phyloP scores from a whole-genome alignment of 2,329 filamentous ascomycete species.

The Malbranchea cinnamomea region DNA sequence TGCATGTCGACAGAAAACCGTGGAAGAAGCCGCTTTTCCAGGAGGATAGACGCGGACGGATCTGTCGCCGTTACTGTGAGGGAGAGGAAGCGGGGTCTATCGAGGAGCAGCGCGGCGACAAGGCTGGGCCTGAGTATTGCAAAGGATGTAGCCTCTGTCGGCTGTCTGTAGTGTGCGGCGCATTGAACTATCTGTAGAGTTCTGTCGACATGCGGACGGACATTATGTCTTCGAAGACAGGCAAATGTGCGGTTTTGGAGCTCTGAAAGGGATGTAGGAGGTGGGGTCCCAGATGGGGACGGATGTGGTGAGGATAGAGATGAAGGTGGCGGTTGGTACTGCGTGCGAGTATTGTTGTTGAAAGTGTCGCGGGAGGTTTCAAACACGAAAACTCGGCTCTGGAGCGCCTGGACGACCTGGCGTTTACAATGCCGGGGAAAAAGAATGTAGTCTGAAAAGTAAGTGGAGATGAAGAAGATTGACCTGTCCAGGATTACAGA shows the following conservation, averaged over 20 bases:
- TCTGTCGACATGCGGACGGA: conserved; percentile 56
- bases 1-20: conserved; percentile 57
- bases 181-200: conserved; percentile 65
- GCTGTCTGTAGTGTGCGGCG: conserved; percentile 45
- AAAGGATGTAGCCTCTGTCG: conserved; percentile 20
- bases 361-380: conserved; percentile 56
- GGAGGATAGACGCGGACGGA: conserved; percentile 30
- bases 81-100: conserved; percentile 34
- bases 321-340: conserved; percentile 23
- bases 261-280: conserved; percentile 62
- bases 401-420: conserved; percentile 61
- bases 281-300: conserved; percentile 46
- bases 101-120: conserved; percentile 22
- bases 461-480: conserved; percentile 97
- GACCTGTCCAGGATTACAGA: conserved; percentile 46
- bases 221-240: conserved; percentile 61
- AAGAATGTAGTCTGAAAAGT: conserved; percentile 93
- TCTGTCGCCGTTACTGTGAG: conserved; percentile 31
- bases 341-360: conserved; percentile 34
- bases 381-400: conserved; percentile 71
- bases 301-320: conserved; percentile 14
- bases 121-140: conserved; percentile 25
- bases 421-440: conserved; percentile 62
- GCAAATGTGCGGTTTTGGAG: conserved; percentile 71
- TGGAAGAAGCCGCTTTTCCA: conserved; percentile 38